Evolutionary conservation across 2,329 filamentous ascomycete genomes (phyloP), one percentile per base, ranked within the genome.

Genomic region (Teratosphaeria nubilosa): DNA sequence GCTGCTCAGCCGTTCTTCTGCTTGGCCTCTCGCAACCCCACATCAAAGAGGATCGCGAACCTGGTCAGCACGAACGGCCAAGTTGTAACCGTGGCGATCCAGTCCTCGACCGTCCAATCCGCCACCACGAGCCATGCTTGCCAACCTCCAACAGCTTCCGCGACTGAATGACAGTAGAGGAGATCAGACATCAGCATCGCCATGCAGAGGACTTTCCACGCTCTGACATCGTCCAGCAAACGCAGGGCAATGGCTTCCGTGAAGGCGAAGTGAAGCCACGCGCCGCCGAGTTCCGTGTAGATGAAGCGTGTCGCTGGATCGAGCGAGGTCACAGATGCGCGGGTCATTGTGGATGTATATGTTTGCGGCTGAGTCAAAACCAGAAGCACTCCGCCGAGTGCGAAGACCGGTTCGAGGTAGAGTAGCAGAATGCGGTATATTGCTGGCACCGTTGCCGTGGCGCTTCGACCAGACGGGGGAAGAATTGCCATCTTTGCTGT

Each of bases 141-240:
- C 66, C 66, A 68, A 6, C 68, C 68, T 20, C 68, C 67, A 13
- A 73, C 51, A 56, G 65, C 58, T 57, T 71, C 56, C 54, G 64
- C 58, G 45, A 66, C 62, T 14, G 66, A 67, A 56, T 67, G 66
- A 31, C 58, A 62, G 58, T 66, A 69, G 16, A 62, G 52, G 24
- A 57, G 58, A 58, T 68, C 67, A 37, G 60, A 66, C 30, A 66
- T 53, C 56, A 70, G 56, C 56, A 70, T 66, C 6, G 63, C 68
- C 32, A 60, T 56, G 56, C 66, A 69, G 27, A 69, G 54, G 41
- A 68, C 58, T 50, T 59, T 65, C 68, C 68, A 70, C 25, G 67
- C 64, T 9, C 61, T 59, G 10, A 68, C 24, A 56, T 69, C 67
- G 56, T 70, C 68, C n/a, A 70, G 64, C 10, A 65, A 57, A 3